Percentiles rank a stretch among this genome's conserved stretches.
These are phyloP conservation scores for Exophiala mesophila DNA, from an alignment of 2,329 filamentous ascomycete species.

Conservation along the genomic window DNA sequence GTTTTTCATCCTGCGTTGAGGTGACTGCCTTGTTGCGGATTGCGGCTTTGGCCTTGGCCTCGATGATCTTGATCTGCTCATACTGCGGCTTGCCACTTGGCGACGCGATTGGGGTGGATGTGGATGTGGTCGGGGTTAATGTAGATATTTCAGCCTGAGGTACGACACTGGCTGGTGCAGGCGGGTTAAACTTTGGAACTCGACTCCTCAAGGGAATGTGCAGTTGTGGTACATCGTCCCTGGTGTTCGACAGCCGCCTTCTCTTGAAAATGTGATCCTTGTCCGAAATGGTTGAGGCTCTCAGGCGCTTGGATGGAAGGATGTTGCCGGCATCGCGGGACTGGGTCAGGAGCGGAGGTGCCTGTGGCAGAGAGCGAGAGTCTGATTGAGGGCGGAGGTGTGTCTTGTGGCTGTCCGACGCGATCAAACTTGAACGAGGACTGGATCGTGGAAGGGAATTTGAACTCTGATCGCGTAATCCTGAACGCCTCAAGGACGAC, in stretches of 20 bases:
- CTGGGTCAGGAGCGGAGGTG: constrained; percentile 19
- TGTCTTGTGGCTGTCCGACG: not conserved
- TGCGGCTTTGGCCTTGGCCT: constrained; percentile 24
- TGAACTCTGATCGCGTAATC: constrained; percentile 12
- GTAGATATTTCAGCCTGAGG: constrained; percentile 9
- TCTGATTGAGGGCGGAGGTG: not conserved
- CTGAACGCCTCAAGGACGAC: constrained; percentile 29
- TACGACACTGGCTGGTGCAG: constrained; percentile 6
- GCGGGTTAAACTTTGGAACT: constrained; percentile 12
- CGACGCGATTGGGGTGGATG: constrained; percentile 16
- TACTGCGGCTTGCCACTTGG: constrained; percentile 25
- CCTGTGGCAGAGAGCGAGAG: constrained; percentile 9
- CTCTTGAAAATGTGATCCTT: constrained; percentile 22
- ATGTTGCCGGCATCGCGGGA: constrained; percentile 14
- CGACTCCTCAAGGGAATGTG: constrained; percentile 27
- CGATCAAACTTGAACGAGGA: not conserved
- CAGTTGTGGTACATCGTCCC: constrained; percentile 18
- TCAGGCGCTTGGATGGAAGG: constrained; percentile 20
- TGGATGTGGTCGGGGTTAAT: constrained; percentile 7
- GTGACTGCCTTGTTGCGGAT: constrained; percentile 13
- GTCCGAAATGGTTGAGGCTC: constrained; percentile 16
- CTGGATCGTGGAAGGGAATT: not conserved
- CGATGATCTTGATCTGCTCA: constrained; percentile 26
- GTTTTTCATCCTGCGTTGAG: constrained; percentile 49
- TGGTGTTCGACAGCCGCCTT: constrained; percentile 21